Base-by-base conservation (phyloP, 2,329 filamentous ascomycete species). In the Monilinia polystroma region DNA sequence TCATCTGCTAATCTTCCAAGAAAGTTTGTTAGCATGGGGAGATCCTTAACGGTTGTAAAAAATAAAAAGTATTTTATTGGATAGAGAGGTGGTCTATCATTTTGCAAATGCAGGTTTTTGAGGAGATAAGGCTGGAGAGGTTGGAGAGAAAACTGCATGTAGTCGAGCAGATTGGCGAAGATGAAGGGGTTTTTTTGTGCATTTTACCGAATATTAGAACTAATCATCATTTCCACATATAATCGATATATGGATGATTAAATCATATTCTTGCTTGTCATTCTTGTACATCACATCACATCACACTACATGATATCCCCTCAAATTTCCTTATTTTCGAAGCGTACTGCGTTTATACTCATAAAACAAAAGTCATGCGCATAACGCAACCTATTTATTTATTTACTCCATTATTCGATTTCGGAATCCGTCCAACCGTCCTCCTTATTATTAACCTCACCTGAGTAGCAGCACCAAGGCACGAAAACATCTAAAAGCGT, bases 361-460 rank as follows among this genome's bases (percentile, higher is more conserved):
- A 62, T 52, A 26, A 62, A 60, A 51, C 29, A 16, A 38, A 60
- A 60, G 32, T 60, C 29, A 60, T 60, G 58, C 58, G 58, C 58
- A 60, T 60, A 60, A 60, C 58, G 12, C 58, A 60, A 20, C 14
- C 18, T 60, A 38, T 38, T 38, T 20, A 49, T 26, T 16, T n/a
- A 35, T 8, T 35, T 14, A 43, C 16, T 43, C 16, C 41, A 16
- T 35, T 35, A 16, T 51, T 43, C 54, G 51, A 62, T 62, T 38
- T 51, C 14, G 43, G 29, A 43, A 43, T 23, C 57, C 43, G 26
- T 60, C 43, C 43, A 49, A 49, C 32, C 32, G 32, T 35, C 32
- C 32, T 35, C 5, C 5, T 35, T 8, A 35, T 35, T 45, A 45
- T 12, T 38, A 51, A 26, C 43, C 43, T 29, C 43, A 60, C 29